Evolutionary conservation across 164 flowering plant species (phyloP).

Genomic region (Magnolia changhungtana): DNA sequence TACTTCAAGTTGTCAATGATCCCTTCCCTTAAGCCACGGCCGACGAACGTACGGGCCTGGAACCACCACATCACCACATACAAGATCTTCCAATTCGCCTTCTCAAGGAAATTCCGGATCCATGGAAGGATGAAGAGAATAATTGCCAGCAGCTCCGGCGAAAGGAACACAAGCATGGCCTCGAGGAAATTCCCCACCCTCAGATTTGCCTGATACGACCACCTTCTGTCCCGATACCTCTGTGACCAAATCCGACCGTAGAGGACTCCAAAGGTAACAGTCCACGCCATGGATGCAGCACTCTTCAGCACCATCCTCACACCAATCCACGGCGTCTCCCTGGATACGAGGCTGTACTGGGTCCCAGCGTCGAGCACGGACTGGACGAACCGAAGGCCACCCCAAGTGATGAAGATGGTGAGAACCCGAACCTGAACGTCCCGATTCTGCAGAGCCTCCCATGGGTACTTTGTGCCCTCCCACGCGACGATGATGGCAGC

Average conservation of each 20-base stretch:
- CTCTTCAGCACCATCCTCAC: constrained; percentile 81
- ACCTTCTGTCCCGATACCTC: constrained; percentile 48
- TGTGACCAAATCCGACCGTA: constrained; percentile 73
- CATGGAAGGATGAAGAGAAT: constrained; percentile 69
- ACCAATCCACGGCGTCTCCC: constrained; percentile 55
- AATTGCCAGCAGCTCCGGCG: constrained; percentile 75
- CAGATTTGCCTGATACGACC: constrained; percentile 57
- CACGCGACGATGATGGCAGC: constrained; percentile 76
- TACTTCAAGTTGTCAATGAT: constrained; percentile 69
- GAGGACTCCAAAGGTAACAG: constrained; percentile 57
- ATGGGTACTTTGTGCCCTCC: constrained; percentile 46
- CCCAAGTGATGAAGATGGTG: constrained; percentile 83
- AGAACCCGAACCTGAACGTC: constrained; percentile 73
- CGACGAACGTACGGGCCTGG: constrained; percentile 64
- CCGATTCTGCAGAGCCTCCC: constrained; percentile 52
- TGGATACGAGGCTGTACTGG: constrained; percentile 80
- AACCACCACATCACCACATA: constrained; percentile 92
- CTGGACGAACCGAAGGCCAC: constrained; percentile 61
- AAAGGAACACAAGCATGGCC: constrained; percentile 51
- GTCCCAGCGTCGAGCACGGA: constrained; percentile 86
- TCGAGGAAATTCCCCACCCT: constrained; percentile 53
- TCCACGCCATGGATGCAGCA: constrained; percentile 62
- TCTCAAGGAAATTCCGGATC: constrained; percentile 70
- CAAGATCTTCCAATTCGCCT: constrained; percentile 54
- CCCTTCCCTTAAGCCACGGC: constrained; percentile 91